Base-by-base conservation (phyloP, 208 protist genomes). In the Angomonas deanei region DNA sequence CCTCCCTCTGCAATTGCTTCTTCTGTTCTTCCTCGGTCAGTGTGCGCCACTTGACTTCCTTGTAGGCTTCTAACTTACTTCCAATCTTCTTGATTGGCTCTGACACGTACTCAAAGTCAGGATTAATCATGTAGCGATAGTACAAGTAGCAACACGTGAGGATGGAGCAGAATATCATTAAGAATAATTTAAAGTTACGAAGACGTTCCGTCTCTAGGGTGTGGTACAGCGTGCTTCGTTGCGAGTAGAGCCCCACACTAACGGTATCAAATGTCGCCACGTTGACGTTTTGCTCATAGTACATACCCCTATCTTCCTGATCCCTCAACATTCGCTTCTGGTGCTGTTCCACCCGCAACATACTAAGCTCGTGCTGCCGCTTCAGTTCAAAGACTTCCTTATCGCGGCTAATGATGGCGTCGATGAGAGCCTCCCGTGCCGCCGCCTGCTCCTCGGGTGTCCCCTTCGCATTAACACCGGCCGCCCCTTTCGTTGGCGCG, bases 241-340 rank as follows among this genome's bases (percentile, higher is more conserved):
- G 89, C 26, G 81, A 84, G 61, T 95, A 89, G 23, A 95, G 72
- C 11, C 84, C 84, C 6, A 91, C 80, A 10, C 83, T 91, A 47
- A 95, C 72, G 27, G 89, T 93, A 64, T 95, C 89, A 66, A 95
- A 95, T 21, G 89, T 95, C 60, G 86, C 76, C 6, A 93, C 86
- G 64, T 95, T 95, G 60, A 76, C 84, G 78, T 95, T 95, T 65
- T 95, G 89, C 60, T 95, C 89, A 64, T 92, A 95, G 70, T 95
- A 95, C 82, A 95, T 86, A 31, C 86, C 89, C 27, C 89, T 81
- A 54, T 93, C 89, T 54, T 92, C 78, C 69, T 95, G 89, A 39
- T 95, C 84, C 38, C 91, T 93, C 36, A 95, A 71, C 21, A 88
- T 75, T 50, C 89, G 85, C 27, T 72, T 74, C 52, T 95, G 89